Conservation (phyloP, 75 land plant species). For the Chamaecyparis obtusa region DNA sequence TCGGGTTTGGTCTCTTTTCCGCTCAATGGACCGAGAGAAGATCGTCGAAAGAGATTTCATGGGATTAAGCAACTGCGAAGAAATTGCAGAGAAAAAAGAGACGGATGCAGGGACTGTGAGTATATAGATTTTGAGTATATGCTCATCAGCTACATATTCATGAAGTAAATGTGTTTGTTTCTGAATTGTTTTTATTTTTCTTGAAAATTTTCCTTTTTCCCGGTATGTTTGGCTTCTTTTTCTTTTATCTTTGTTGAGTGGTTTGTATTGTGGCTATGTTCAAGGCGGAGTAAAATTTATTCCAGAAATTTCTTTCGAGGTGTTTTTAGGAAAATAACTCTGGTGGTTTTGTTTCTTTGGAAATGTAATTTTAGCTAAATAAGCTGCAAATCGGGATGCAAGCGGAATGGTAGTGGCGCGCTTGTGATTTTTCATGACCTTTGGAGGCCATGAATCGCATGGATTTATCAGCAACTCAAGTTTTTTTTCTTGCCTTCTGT, state of each 20-base stretch:
- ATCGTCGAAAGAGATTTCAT: slow-evolving; percentile 8
- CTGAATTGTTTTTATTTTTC: background rate
- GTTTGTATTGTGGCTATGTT: background rate
- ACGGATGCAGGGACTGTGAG: background rate
- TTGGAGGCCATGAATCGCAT: background rate
- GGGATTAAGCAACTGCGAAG: background rate
- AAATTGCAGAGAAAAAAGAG: slow-evolving; percentile 5
- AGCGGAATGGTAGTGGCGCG: background rate
- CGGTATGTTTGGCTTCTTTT: background rate
- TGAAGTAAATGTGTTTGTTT: background rate
- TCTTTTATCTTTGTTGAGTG: background rate
- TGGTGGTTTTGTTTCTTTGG: background rate
- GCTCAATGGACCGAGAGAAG: background rate
- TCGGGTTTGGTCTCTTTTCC: background rate
- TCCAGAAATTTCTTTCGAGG: background rate
- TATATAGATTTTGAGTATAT: background rate
- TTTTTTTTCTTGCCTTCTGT: background rate
- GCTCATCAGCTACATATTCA: background rate
- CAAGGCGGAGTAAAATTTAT: background rate
- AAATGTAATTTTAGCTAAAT: background rate
- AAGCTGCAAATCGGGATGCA: background rate
- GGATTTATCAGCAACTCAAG: background rate
- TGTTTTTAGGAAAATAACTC: background rate
- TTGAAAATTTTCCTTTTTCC: background rate
- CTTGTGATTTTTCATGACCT: background rate